Evolutionary conservation across 306 rosid genomes (phyloP).

Genomic region (Gastrolobium bilobum): DNA sequence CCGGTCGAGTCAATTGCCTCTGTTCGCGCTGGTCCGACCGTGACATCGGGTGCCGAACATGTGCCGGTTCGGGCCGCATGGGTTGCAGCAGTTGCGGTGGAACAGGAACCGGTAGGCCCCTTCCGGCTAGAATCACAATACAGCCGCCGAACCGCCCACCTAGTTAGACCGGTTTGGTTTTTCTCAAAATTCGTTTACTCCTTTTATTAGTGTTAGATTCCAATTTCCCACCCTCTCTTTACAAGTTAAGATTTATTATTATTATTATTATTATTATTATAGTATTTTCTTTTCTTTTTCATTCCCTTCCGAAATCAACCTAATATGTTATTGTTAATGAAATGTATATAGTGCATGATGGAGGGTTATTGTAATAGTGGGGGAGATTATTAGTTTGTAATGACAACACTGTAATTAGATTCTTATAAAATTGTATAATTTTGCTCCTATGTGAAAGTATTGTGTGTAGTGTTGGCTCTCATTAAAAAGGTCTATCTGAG

Average conservation of each 20-base stretch:
- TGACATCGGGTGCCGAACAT: conserved; percentile 72
- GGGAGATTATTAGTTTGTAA: neutral
- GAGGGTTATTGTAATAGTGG: conserved; percentile 19
- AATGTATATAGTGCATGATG: conserved; percentile 20
- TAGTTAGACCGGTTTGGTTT: conserved; percentile 37
- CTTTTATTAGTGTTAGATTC: neutral
- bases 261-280: no score
- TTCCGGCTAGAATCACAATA: conserved; percentile 63
- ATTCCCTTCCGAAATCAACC: neutral
- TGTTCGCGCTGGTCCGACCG: conserved; percentile 89
- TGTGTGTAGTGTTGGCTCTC: neutral
- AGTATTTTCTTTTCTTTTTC: neutral
- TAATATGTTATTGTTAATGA: conserved; percentile 1
- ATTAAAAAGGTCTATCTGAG: neutral
- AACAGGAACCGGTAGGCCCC: conserved; percentile 78
- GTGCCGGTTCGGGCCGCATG: conserved; percentile 83
- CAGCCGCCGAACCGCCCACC: conserved; percentile 56
- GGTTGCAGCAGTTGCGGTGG: conserved; percentile 81
- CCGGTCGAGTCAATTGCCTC: conserved; percentile 75
- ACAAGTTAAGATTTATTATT: no score
- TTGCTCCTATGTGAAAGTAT: neutral
- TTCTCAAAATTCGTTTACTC: neutral
- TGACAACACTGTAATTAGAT: conserved; percentile 12
- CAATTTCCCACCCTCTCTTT: no score
- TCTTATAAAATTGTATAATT: neutral